Evolutionary conservation across 306 rosid species (phyloP).

Genomic region (Bauhinia variegata): DNA sequence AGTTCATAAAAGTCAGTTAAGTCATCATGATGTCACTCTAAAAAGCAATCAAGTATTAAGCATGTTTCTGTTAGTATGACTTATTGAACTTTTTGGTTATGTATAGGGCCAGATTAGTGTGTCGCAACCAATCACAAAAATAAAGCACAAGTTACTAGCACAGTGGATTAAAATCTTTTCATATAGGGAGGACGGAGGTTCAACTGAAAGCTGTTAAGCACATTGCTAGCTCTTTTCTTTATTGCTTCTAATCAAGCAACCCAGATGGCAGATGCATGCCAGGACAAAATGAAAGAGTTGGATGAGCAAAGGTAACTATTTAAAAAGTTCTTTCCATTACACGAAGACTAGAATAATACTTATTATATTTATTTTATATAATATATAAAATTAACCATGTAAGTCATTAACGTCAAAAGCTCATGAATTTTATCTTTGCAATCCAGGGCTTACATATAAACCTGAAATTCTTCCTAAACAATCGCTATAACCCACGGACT

Average conservation of each 20-base stretch:
- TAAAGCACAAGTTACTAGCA: constrained; percentile 26
- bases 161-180: constrained; percentile 16
- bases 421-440: too few relatives aligned
- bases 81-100: background rate
- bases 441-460: background rate
- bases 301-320: too few relatives aligned
- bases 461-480: constrained; percentile 8
- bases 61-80: background rate
- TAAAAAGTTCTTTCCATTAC: too few relatives aligned
- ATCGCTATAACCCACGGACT: background rate
- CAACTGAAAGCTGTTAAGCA: constrained; percentile 8
- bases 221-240: constrained; percentile 5
- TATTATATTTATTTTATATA: too few relatives aligned
- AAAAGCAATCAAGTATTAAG: constrained; percentile 2
- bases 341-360: too few relatives aligned
- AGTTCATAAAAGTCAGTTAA: constrained; percentile 47
- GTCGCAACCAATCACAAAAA: background rate
- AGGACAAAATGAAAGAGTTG: too few relatives aligned
- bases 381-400: too few relatives aligned
- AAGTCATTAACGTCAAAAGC: too few relatives aligned
- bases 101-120: constrained; percentile 4
- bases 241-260: background rate
- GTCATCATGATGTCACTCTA: constrained; percentile 6
- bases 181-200: background rate
- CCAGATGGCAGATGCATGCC: too few relatives aligned